Evolutionary conservation across 2,329 filamentous ascomycete species (phyloP).

Genomic region (Periconia sp.): DNA sequence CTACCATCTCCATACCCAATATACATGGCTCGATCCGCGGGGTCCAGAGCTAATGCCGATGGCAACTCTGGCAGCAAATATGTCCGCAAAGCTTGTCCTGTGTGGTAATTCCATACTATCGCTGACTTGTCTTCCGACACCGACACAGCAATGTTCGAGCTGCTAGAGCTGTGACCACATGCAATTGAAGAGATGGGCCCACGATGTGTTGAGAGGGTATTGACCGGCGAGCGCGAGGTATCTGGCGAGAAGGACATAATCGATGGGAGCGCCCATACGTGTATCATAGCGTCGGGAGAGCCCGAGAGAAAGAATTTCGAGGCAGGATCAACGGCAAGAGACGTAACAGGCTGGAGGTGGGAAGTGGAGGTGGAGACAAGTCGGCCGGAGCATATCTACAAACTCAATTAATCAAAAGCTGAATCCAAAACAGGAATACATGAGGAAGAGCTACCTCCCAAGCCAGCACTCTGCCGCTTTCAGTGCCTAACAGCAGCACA

Average conservation of each 20-base stretch:
- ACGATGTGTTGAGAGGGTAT: slow-evolving; percentile 76
- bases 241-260: slow-evolving; percentile 66
- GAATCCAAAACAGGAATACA: slow-evolving; percentile 24
- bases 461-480: slow-evolving; percentile 80
- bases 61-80: slow-evolving; percentile 76
- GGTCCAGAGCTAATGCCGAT: slow-evolving; percentile 74
- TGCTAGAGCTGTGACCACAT: slow-evolving; percentile 67
- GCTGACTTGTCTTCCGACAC: slow-evolving; percentile 84
- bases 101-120: slow-evolving; percentile 90
- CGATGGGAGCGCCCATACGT: slow-evolving; percentile 82
- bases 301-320: slow-evolving; percentile 75
- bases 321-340: slow-evolving; percentile 69
- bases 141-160: slow-evolving; percentile 81
- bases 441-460: slow-evolving; percentile 74
- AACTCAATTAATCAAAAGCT: neutral
- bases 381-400: slow-evolving; percentile 71
- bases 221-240: slow-evolving; percentile 65
- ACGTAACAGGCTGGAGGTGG: slow-evolving; percentile 79
- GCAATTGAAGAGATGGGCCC: slow-evolving; percentile 68
- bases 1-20: slow-evolving; percentile 78
- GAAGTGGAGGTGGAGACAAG: slow-evolving; percentile 74
- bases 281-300: slow-evolving; percentile 84
- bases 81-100: slow-evolving; percentile 75
- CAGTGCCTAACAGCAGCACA: slow-evolving; percentile 77
- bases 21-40: slow-evolving; percentile 80